Evolutionary conservation across 441 rosid genomes (phyloP).

Genomic region (Pelargonium fulgidum): DNA sequence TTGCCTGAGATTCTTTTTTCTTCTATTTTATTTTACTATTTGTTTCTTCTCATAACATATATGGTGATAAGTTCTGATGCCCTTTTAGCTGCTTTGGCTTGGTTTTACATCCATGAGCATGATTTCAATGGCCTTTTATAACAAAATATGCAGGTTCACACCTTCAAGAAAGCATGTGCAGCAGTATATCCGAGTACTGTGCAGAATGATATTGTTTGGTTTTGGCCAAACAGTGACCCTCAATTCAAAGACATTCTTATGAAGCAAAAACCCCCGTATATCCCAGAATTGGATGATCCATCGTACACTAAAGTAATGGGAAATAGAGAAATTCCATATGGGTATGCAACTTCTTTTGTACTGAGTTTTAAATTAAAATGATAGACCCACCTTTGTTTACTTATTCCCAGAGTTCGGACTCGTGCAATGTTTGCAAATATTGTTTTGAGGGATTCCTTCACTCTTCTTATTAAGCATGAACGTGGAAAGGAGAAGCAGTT

Average conservation of each 20-base stretch:
- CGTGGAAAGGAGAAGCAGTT: not conserved
- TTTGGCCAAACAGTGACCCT: constrained; percentile 85
- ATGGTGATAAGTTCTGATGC: no score
- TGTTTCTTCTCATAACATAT: no score
- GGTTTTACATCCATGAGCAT: no score
- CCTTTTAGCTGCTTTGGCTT: no score
- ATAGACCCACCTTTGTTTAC: no score
- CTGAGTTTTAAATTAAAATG: no score
- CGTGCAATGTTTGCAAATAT: no score
- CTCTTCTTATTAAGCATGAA: not conserved
- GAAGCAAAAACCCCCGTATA: constrained; percentile 60
- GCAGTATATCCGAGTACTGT: constrained; percentile 62
- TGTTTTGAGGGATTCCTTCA: no score
- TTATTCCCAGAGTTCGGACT: no score
- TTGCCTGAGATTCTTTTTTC: no score
- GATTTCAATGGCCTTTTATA: no score
- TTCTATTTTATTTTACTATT: no score
- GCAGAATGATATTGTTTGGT: constrained; percentile 77
- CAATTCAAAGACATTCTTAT: constrained; percentile 47
- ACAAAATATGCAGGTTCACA: constrained; percentile 46
- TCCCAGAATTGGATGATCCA: constrained; percentile 71
- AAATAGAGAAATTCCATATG: constrained; percentile 72
- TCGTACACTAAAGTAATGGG: constrained; percentile 52
- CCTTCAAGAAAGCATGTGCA: constrained; percentile 70
- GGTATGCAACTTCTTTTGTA: constrained; percentile 33